phyloP scores from a whole-genome alignment of 495 filamentous ascomycete species.

The Daldinia decipiens region DNA sequence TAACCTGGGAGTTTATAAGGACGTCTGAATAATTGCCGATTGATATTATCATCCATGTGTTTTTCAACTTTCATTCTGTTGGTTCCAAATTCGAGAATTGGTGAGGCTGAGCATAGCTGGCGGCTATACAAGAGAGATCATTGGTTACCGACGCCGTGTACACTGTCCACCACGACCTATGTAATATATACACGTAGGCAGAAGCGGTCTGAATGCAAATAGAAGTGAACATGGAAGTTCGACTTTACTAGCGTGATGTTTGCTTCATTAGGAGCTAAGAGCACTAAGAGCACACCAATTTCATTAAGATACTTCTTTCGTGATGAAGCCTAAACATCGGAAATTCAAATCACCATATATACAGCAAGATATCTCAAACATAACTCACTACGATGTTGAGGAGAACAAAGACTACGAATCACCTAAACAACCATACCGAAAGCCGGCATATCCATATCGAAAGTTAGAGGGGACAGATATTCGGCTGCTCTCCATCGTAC shows the following conservation, averaged over 20 bases:
- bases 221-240: background rate
- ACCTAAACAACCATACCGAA: constrained; percentile 6
- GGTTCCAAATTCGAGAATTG: background rate
- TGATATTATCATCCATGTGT: background rate
- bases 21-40: too few species aligned
- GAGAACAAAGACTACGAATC: background rate
- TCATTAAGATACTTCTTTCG: too few species aligned
- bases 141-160: constrained; percentile 19
- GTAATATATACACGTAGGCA: background rate
- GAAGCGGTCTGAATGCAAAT: background rate
- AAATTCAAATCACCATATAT: too few species aligned
- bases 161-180: background rate
- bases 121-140: constrained; percentile 8
- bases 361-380: too few species aligned
- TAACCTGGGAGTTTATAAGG: too few species aligned
- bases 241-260: background rate
- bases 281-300: too few species aligned
- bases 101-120: constrained; percentile 1
- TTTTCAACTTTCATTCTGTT: background rate
- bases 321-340: too few species aligned
- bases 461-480: constrained; percentile 17
- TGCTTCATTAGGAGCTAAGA: too few species aligned
- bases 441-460: constrained; percentile 40
- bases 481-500: constrained; percentile 35
- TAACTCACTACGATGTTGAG: too few species aligned